These are phyloP conservation scores for Phaffia australis DNA, from an alignment of 768 basidiomycete genomes.

Conservation along the genomic window DNA sequence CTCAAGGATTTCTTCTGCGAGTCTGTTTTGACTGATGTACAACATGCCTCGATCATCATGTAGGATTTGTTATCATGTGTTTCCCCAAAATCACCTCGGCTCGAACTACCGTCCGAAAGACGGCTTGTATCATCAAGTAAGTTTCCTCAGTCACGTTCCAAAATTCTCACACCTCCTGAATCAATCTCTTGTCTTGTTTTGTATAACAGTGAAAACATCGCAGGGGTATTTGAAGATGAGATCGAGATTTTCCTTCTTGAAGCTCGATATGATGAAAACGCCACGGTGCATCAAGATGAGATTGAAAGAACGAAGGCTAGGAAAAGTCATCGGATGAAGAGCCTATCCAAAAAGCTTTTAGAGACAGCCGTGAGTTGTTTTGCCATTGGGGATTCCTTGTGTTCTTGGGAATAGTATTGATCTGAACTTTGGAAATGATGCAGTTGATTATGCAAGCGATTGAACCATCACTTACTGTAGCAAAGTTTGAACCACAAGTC, in stretches of 20 bases:
- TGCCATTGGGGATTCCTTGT: background rate
- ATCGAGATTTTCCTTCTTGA: slow-evolving; percentile 38
- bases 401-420: background rate
- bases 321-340: slow-evolving; percentile 26
- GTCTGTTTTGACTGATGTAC: no score
- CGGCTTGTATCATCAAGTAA: background rate
- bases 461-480: no score
- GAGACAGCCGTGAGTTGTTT: slow-evolving; percentile 30
- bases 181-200: slow-evolving; percentile 39
- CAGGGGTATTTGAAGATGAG: slow-evolving; percentile 40
- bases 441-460: no score
- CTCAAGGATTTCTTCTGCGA: no score
- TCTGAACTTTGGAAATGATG: slow-evolving; percentile 27
- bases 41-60: background rate
- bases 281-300: slow-evolving; percentile 27
- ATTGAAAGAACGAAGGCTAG: slow-evolving; percentile 26
- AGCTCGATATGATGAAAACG: slow-evolving; percentile 38
- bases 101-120: slow-evolving; percentile 17
- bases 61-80: background rate
- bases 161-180: slow-evolving; percentile 33
- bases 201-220: slow-evolving; percentile 38
- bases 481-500: slow-evolving; percentile 27
- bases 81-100: slow-evolving; percentile 17
- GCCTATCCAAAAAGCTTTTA: slow-evolving; percentile 31
- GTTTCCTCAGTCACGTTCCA: no score